phyloP scores from a whole-genome alignment of 345 rosid genomes.

The Brassica juncea region DNA sequence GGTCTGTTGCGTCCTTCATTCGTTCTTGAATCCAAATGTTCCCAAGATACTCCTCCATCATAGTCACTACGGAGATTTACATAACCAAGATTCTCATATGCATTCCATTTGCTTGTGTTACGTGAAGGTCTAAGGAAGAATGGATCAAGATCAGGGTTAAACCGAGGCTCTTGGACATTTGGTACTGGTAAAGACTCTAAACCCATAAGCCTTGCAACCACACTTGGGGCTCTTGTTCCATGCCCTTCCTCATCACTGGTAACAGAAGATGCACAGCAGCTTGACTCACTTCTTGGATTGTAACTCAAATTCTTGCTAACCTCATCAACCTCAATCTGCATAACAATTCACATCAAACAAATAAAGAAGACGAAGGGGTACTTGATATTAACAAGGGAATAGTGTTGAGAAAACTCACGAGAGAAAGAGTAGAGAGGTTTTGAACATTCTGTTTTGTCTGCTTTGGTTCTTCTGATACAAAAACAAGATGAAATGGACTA shows the following conservation, averaged over 20 bases:
- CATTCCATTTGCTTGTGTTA: not conserved
- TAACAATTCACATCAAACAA: not conserved
- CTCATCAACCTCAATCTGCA: not conserved
- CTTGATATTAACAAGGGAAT: not conserved
- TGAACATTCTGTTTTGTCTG: not conserved
- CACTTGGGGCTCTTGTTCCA: not conserved
- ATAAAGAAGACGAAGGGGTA: not conserved
- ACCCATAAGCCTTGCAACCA: not conserved
- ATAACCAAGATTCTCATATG: not conserved
- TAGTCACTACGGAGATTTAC: not conserved
- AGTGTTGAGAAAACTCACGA: not conserved
- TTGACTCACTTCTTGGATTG: not conserved
- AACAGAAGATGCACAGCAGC: not conserved
- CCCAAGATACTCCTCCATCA: not conserved
- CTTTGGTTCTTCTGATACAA: not conserved
- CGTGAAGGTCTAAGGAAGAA: not conserved
- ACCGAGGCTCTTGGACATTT: not conserved
- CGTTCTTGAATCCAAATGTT: not conserved
- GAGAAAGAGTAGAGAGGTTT: not conserved
- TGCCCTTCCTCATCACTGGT: not conserved
- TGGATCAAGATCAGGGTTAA: not conserved
- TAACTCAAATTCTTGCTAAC: not conserved
- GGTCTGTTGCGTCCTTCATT: not conserved
- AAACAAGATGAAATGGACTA: not conserved
- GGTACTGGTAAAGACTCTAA: not conserved